Evolutionary conservation across 352 stramenopile species (phyloP).

Genomic region (Pythium guiyangense): DNA sequence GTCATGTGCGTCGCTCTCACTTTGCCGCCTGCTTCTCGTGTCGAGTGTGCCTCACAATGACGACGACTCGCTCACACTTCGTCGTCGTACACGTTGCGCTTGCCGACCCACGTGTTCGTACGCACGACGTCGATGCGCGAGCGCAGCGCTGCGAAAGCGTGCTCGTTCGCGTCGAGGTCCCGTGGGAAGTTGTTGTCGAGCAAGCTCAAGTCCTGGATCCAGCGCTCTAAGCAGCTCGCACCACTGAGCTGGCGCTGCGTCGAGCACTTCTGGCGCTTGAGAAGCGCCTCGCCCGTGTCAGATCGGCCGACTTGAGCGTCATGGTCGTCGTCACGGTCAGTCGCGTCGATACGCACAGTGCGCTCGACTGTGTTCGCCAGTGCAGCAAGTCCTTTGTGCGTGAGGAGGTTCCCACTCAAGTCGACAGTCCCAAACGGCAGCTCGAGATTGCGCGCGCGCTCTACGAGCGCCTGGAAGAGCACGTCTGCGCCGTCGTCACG

Average conservation of each 20-base stretch:
- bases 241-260: background rate
- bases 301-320: background rate
- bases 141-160: constrained; percentile 24
- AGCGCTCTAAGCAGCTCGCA: background rate
- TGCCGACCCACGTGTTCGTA: constrained; percentile 59
- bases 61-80: constrained; percentile 40
- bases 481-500: constrained; percentile 45
- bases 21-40: background rate
- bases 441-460: constrained; percentile 22
- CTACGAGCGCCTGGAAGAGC: constrained; percentile 46
- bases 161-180: constrained; percentile 16
- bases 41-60: no score
- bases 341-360: background rate
- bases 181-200: constrained; percentile 70
- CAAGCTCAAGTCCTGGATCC: constrained; percentile 53
- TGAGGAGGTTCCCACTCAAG: constrained; percentile 76
- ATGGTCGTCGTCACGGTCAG: background rate
- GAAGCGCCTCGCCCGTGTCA: background rate
- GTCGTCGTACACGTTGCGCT: constrained; percentile 80
- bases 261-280: constrained; percentile 9
- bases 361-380: constrained; percentile 34
- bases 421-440: constrained; percentile 49
- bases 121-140: constrained; percentile 34
- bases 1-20: no score
- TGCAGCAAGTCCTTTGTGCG: constrained; percentile 31